Percentiles rank a stretch among this genome's conserved stretches.
These are phyloP conservation scores for Aspergillus sp. DNA, from an alignment of 2,329 filamentous ascomycete species.

Conservation along the genomic window DNA sequence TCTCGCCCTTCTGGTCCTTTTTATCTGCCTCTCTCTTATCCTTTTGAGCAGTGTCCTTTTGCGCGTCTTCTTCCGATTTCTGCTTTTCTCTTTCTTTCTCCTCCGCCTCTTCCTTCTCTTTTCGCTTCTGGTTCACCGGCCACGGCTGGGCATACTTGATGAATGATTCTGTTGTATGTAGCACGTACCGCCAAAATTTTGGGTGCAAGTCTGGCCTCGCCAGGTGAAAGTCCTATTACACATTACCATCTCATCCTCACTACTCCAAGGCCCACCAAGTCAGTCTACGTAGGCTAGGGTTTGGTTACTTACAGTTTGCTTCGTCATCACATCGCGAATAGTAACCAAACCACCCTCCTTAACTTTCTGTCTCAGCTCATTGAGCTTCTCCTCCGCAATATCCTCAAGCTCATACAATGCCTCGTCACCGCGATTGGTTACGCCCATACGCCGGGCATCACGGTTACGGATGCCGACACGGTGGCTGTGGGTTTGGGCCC, in stretches of 20 bases:
- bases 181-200: constrained; percentile 51
- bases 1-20: background rate
- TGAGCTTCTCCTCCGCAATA: constrained; percentile 25
- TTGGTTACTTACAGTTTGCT: constrained; percentile 6
- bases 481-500: constrained; percentile 1
- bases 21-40: background rate
- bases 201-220: constrained; percentile 46
- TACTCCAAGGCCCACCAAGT: too few relatives aligned
- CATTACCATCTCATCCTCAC: background rate
- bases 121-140: constrained; percentile 48
- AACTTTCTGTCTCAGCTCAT: constrained; percentile 24
- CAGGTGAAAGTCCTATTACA: constrained; percentile 45
- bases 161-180: constrained; percentile 51
- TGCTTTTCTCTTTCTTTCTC: constrained; percentile 4
- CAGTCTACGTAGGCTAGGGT: too few relatives aligned
- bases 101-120: constrained; percentile 27
- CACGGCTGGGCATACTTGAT: constrained; percentile 51
- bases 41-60: background rate
- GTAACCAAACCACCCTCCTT: constrained; percentile 26
- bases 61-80: constrained; percentile 19
- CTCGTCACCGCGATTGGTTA: constrained; percentile 8
- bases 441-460: background rate
- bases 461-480: background rate
- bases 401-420: constrained; percentile 13
- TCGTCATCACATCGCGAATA: constrained; percentile 27